phyloP scores from a whole-genome alignment of 768 basidiomycete genomes.

The Kwoniella mangroviensis region DNA sequence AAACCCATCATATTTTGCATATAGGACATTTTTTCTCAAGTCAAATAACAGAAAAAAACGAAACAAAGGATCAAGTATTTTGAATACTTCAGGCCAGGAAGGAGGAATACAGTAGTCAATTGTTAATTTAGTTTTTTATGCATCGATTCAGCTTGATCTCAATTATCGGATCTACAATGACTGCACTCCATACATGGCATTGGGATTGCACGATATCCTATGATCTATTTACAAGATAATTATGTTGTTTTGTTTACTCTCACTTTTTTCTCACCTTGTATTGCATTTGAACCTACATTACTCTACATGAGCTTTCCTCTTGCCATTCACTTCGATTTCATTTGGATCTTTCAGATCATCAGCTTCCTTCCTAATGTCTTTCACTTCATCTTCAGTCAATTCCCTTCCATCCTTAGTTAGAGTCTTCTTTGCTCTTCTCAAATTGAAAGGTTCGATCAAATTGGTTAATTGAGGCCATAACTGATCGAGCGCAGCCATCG shows the following conservation, averaged over 20 bases:
- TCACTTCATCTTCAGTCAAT: conserved; percentile 34
- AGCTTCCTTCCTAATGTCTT: conserved; percentile 43
- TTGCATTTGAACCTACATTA: too few relatives aligned
- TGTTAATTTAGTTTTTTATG: neutral
- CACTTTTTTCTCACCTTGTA: neutral
- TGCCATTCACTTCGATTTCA: conserved; percentile 18
- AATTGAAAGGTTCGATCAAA: conserved; percentile 53
- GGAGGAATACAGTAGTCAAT: neutral
- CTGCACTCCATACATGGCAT: neutral
- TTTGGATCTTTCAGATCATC: conserved; percentile 53
- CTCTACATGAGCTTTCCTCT: conserved; percentile 17
- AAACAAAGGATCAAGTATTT: neutral
- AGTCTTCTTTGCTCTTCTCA: conserved; percentile 27
- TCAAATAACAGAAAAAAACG: neutral
- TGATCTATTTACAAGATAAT: too few relatives aligned
- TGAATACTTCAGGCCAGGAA: neutral
- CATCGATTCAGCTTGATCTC: neutral
- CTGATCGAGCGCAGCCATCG: conserved; percentile 51
- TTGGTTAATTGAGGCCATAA: conserved; percentile 56
- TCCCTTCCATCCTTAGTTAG: conserved; percentile 12
- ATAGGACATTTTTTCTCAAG: neutral
- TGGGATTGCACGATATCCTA: neutral
- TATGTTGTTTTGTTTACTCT: neutral
- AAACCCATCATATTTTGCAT: conserved; percentile 1
- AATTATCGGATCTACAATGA: neutral